Evolutionary conservation across 306 rosid species (phyloP), one percentile per base, ranked within the genome.

Genomic region (Acacia acuminata): DNA sequence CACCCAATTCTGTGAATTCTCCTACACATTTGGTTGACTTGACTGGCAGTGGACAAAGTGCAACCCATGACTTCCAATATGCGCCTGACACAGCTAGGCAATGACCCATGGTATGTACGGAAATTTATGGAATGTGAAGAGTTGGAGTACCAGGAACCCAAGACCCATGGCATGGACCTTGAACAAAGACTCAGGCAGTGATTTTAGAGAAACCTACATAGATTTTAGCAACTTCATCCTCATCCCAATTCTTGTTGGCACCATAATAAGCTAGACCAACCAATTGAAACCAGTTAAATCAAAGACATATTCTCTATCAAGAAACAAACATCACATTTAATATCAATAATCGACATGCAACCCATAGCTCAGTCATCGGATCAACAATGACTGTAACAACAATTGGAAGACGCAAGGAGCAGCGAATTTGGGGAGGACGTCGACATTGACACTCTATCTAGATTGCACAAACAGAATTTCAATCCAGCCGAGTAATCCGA

Each of bases 311-410:
- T 73, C 47, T 44, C 58, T 44, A 56, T 66, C 42, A 17, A 77
- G 42, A 71, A 79, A 27, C 77, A 67, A 67, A 67, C 73, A 40
- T 16, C 67, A 55, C 32, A 74, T 79, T 55, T 76, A 64, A 13
- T 3, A 43, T 44, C 48, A 56, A 58, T 40, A 42, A 73, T 27
- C 48, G 30, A 38, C 68, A 77, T 38, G 81, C 56, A 69, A 76
- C 56, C 13, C 30, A 36, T 71, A 71, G 27, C 83, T 19, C 75
- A 77, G 61, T 51, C 22, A 48, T 65, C 64, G 43, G 83, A 79
- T 73, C 79, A 83, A 56, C 47, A 56, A 19, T 67, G 40, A 76
- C 15, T 53, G 38, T 12, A 74, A 17, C 61, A 25, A 53, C 64
- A 82, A 68, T 30, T 20, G 51, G 32, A 67, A 19, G 27, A 50